Base-by-base conservation (phyloP, 345 rosid species). In the Gossypium herbaceum region DNA sequence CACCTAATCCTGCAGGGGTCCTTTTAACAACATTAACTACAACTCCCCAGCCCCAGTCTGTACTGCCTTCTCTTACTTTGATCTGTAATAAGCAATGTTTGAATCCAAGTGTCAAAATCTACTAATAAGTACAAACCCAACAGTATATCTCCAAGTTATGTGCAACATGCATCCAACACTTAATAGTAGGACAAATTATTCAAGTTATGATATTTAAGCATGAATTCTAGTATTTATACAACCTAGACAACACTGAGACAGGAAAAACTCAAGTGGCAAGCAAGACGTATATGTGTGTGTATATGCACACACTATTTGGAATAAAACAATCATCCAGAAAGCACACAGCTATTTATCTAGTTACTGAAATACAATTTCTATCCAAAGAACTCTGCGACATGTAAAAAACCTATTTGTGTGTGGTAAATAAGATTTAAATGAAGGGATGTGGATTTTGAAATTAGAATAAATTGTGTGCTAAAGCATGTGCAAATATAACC, bases 21-120 rank as follows among this genome's bases (percentile, higher is more conserved):
- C 87, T 91, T 81, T 91, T 95, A 6, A 95, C 88, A 75, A 93
- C 97, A 89, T 91, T 93, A 44, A 95, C 97, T 63, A 89, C 99
- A 79, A 95, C 97, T 77, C 97, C 98, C 99, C 98, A 95, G 24
- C 99, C 99, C 99, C 99, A 95, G 71, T 93, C 98, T 44, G 88
- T 91, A 75, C 94, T 94, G 75, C 97, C 97, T 90, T 93, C 98
- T 81, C 97, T 88, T 75, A 95, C 88, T 80, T 86, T 93, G 83
- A 95, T 82, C 99, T 95, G 89, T 75, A 82, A 81, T 62, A 76
- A 82, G 78, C 62, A 77, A 61, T 60, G 73, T 22, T 34, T 11
- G 17, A 69, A 64, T 34, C 72, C 57, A 34, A 43, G 65, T 44
- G 13, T 27, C 59, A 69, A 51, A 68, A 50, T 16, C 57, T 51